A percentile compares a stretch with the other conserved stretches of the same genome.
Evolutionary conservation across 208 protist species (phyloP).

Genomic region (Trypanosoma caninum): DNA sequence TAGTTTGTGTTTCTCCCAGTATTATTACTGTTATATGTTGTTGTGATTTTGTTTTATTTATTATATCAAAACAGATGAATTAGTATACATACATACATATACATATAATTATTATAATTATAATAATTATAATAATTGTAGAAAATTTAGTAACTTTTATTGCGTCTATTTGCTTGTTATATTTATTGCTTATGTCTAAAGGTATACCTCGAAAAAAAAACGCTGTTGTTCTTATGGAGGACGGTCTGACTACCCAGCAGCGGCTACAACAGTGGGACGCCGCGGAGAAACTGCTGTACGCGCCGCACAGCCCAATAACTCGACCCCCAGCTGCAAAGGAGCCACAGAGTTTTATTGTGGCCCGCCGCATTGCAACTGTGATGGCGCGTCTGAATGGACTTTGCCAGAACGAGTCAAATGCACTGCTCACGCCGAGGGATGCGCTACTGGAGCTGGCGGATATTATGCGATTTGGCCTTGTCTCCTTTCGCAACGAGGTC

Average conservation of each 20-base stretch:
- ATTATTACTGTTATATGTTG: too few relatives aligned
- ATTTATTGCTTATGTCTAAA: slow-evolving; percentile 21
- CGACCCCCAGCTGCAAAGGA: slow-evolving; percentile 14
- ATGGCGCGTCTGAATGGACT: slow-evolving; percentile 48
- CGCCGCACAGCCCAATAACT: slow-evolving; percentile 20
- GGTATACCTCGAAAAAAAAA: slow-evolving; percentile 7
- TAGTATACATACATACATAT: too few relatives aligned
- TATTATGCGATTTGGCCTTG: slow-evolving; percentile 41
- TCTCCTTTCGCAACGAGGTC: slow-evolving; percentile 26
- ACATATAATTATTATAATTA: too few relatives aligned
- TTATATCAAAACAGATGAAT: too few relatives aligned
- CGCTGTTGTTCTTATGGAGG: slow-evolving; percentile 5
- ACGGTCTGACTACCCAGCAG: slow-evolving; percentile 19
- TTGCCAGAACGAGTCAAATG: slow-evolving; percentile 23
- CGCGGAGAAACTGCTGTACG: slow-evolving; percentile 24
- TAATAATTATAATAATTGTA: too few relatives aligned
- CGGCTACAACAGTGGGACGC: slow-evolving; percentile 25
- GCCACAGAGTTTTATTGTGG: slow-evolving; percentile 34
- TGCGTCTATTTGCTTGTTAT: slow-evolving; percentile 6
- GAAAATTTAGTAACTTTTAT: background rate
- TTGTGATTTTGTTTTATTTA: too few relatives aligned
- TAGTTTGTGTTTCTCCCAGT: too few relatives aligned
- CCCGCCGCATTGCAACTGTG: slow-evolving; percentile 44
- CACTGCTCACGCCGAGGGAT: slow-evolving; percentile 38
- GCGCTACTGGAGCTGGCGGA: slow-evolving; percentile 48